Base-by-base conservation (phyloP, 306 rosid genomes). In the Prunus armeniaca region DNA sequence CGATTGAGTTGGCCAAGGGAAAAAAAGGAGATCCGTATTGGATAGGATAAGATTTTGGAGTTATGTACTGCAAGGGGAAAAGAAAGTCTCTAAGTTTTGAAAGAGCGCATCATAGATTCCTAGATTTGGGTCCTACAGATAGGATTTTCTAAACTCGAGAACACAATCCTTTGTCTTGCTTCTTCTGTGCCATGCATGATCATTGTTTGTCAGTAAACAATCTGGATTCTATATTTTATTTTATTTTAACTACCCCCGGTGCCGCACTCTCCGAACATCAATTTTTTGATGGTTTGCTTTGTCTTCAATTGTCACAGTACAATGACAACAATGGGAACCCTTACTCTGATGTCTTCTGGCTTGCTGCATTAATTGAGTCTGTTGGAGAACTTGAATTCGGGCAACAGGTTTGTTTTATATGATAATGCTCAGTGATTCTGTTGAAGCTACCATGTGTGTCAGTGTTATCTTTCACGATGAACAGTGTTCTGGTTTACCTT, bases 321-420 rank as follows among this genome's bases (percentile, higher is more conserved):
- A 95, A 95, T 66, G 97, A 95, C 88, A 95, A 95, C 87, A 92
- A 82, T 43, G 97, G 97, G 60, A 95, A 92, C 81, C 91, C 91
- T 27, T 95, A 87, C 87, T 95, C 98, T 25, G 98, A 95, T 78
- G 97, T 88, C 69, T 95, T 90, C 87, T 95, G 98, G 98, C 96
- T 95, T 82, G 91, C 95, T 87, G 90, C 96, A 60, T 69, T 92
- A 80, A 89, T 92, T 81, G 97, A 92, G 85, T 90, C 98, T 19
- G 88, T 90, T 57, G 98, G 98, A 13, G 93, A 90, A 82, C 96
- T 95, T 70, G 98, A 92, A 83, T 92, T 95, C 71, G 97, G 97
- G 83, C 93, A 92, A 81, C 98, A 92, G 97, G 98, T 95, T 73
- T 74, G 74, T 83, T 41, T 71, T 63, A 47, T 65, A 56, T 58